phyloP scores from a whole-genome alignment of 2,329 filamentous ascomycete species.

The Dothistroma pini region DNA sequence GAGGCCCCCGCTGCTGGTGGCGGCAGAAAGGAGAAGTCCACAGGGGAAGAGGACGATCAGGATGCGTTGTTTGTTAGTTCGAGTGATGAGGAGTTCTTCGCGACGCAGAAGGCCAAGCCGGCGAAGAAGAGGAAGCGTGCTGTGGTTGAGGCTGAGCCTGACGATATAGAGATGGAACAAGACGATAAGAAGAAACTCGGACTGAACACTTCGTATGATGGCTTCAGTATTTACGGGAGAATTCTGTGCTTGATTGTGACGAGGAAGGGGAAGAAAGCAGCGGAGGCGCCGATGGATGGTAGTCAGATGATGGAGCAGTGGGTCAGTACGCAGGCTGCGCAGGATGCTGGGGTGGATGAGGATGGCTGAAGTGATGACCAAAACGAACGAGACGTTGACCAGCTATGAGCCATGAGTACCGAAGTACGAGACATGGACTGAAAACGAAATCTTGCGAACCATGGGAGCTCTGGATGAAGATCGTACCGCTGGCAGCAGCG shows the following conservation, averaged over 20 bases:
- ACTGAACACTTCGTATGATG: constrained; percentile 85
- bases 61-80: constrained; percentile 38
- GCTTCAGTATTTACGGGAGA: constrained; percentile 91
- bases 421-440: neutral
- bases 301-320: constrained; percentile 41
- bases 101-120: constrained; percentile 30
- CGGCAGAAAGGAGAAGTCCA: constrained; percentile 24
- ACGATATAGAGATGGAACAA: constrained; percentile 25
- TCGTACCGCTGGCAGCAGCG: too few relatives aligned
- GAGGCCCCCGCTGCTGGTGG: constrained; percentile 31
- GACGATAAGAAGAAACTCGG: constrained; percentile 89
- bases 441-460: too few relatives aligned
- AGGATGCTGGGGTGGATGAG: constrained; percentile 33
- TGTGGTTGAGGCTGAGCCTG: constrained; percentile 25
- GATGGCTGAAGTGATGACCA: constrained; percentile 16
- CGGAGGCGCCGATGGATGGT: constrained; percentile 27
- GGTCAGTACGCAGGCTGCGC: constrained; percentile 37
- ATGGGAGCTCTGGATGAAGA: too few relatives aligned
- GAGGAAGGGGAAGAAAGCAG: constrained; percentile 54
- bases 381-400: neutral
- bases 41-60: constrained; percentile 25
- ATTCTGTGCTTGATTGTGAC: constrained; percentile 88
- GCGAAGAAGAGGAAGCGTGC: constrained; percentile 24
- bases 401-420: neutral
- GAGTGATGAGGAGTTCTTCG: constrained; percentile 36